phyloP scores from a whole-genome alignment of 2,329 filamentous ascomycete genomes.

The Drechslerella coelobrocha region DNA sequence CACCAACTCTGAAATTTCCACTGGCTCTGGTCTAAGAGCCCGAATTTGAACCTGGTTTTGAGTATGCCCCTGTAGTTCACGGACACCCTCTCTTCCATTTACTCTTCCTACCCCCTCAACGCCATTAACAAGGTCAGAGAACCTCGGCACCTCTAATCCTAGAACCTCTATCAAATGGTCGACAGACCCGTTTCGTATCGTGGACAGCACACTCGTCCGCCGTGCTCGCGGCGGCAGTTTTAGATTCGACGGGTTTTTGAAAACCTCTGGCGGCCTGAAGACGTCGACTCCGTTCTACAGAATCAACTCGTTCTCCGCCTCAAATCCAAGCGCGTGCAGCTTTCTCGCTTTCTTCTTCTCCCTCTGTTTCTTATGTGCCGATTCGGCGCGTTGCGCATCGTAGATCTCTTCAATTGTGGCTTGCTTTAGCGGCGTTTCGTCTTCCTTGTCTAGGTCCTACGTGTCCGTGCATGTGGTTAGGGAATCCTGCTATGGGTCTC shows the following conservation, averaged over 20 bases:
- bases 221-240: too few species aligned
- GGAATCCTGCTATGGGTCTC: not conserved
- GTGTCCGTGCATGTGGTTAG: not conserved
- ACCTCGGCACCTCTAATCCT: too few species aligned
- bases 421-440: slow-evolving; percentile 76
- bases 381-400: slow-evolving; percentile 74
- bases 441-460: slow-evolving; percentile 87
- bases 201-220: too few species aligned
- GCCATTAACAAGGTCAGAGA: too few species aligned
- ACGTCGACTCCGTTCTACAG: slow-evolving; percentile 36
- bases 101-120: too few species aligned
- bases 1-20: not conserved
- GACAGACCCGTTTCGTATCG: too few species aligned
- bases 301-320: slow-evolving; percentile 71
- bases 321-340: slow-evolving; percentile 80
- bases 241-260: slow-evolving; percentile 18
- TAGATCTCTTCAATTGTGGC: slow-evolving; percentile 68
- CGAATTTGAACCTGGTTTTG: too few species aligned
- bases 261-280: slow-evolving; percentile 29
- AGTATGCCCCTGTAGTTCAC: too few species aligned
- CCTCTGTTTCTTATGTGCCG: slow-evolving; percentile 70
- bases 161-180: too few species aligned
- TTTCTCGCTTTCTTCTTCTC: slow-evolving; percentile 77
- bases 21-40: too few species aligned
- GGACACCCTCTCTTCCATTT: too few species aligned